These are phyloP conservation scores for Scheffersomyces segobiensis DNA, from an alignment of 1,139 yeast genomes.

Conservation along the genomic window DNA sequence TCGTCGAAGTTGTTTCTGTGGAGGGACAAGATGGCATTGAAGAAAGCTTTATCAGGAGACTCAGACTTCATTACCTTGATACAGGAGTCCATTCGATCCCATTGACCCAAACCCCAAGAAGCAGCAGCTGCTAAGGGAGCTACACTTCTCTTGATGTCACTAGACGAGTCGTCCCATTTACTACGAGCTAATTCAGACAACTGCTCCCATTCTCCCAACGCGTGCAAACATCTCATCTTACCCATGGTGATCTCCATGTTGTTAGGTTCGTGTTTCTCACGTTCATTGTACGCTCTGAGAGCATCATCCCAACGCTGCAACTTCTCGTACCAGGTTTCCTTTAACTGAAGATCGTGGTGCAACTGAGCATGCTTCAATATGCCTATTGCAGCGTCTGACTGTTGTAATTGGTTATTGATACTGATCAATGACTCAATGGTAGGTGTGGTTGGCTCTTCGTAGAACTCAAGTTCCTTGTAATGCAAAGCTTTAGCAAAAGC, in stretches of 20 bases:
- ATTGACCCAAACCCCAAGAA: conserved; percentile 97
- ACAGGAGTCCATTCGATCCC: conserved; percentile 95
- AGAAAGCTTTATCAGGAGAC: conserved; percentile 93
- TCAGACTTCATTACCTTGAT: conserved; percentile 87
- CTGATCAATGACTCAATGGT: conserved; percentile 91
- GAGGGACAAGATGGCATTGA: conserved; percentile 82
- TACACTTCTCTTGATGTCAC: conserved; percentile 77
- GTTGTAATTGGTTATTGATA: conserved; percentile 92
- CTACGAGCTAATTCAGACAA: conserved; percentile 81
- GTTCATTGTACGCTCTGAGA: conserved; percentile 77
- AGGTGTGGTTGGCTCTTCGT: conserved; percentile 88
- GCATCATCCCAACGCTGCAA: conserved; percentile 99
- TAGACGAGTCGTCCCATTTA: conserved; percentile 75
- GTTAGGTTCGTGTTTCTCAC: conserved; percentile 58
- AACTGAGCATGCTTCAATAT: conserved; percentile 93
- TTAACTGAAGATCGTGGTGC: conserved; percentile 87
- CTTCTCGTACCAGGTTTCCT: conserved; percentile 97
- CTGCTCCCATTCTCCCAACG: conserved; percentile 97
- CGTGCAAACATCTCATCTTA: conserved; percentile 96
- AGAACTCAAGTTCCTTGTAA: conserved; percentile 91
- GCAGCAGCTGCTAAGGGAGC: conserved; percentile 99
- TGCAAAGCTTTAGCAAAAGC: conserved; percentile 97
- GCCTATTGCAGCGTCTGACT: conserved; percentile 97
- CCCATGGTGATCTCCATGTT: conserved; percentile 89
- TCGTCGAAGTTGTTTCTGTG: conserved; percentile 86